Evolutionary conservation across 805 yeast genomes (phyloP).

Genomic region (Ogataea methanolica): DNA sequence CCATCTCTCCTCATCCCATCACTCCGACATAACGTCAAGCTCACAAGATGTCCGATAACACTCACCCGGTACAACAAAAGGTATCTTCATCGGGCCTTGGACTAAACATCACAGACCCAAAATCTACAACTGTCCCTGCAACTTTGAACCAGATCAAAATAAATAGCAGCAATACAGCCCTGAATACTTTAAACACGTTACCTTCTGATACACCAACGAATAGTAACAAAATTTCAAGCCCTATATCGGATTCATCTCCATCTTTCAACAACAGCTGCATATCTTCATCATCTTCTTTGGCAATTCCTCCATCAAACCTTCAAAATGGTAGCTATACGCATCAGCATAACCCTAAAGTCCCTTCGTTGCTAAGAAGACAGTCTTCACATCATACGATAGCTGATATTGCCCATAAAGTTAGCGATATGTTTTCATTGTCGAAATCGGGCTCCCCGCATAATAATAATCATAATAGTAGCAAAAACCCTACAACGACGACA

Average conservation of each 20-base stretch:
- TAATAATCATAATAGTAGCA: no score
- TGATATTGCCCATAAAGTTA: slow-evolving; percentile 26
- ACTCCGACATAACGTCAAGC: no score
- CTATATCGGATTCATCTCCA: neutral
- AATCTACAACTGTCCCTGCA: slow-evolving; percentile 8
- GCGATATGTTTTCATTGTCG: slow-evolving; percentile 21
- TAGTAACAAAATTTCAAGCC: neutral
- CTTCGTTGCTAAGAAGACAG: slow-evolving; percentile 3
- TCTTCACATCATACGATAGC: slow-evolving; percentile 22
- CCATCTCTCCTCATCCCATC: no score
- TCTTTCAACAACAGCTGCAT: neutral
- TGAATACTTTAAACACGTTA: neutral
- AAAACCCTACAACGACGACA: neutral
- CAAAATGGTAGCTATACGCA: neutral
- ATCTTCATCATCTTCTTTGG: neutral
- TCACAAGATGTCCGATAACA: neutral
- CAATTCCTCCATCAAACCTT: neutral
- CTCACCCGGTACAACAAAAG: neutral
- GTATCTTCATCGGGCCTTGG: neutral
- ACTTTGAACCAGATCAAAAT: slow-evolving; percentile 4
- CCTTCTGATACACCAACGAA: neutral
- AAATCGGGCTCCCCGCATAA: slow-evolving; percentile 8
- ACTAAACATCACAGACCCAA: slow-evolving; percentile 2
- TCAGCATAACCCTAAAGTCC: neutral
- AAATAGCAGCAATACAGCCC: neutral